Percentiles rank a stretch among this genome's conserved stretches.
Evolutionary conservation across 2,329 filamentous ascomycete genomes (phyloP).

Genomic region (Scleromitrula shiraiana): DNA sequence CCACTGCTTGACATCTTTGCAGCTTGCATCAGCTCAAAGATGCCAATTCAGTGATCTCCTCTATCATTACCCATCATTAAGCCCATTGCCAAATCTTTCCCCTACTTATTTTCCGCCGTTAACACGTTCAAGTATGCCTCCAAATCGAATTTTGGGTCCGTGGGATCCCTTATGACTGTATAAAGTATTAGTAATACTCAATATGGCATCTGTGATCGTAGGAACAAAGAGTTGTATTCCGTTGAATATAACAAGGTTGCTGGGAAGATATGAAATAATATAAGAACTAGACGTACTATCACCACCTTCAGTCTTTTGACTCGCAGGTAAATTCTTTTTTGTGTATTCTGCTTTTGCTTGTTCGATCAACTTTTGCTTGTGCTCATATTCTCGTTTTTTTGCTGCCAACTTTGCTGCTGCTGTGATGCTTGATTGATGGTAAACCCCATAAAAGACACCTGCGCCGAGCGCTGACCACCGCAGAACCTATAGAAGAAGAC

Average conservation of each 20-base stretch:
- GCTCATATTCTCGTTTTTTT: conserved; percentile 75
- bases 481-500: conserved; percentile 60
- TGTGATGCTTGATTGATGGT: conserved; percentile 78
- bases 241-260: background rate
- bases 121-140: conserved; percentile 72
- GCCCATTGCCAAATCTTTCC: conserved; percentile 11
- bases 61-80: conserved; percentile 25
- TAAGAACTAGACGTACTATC: conserved; percentile 27
- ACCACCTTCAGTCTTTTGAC: conserved; percentile 31
- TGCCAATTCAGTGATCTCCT: conserved; percentile 16
- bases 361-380: conserved; percentile 85
- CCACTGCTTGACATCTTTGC: conserved; percentile 18
- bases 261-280: background rate
- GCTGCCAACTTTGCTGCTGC: conserved; percentile 61
- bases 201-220: background rate
- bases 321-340: conserved; percentile 59
- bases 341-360: conserved; percentile 87
- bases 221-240: background rate
- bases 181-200: background rate
- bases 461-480: conserved; percentile 90
- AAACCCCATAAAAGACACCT: conserved; percentile 92
- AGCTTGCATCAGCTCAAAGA: conserved; percentile 14
- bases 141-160: conserved; percentile 86
- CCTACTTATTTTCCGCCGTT: conserved; percentile 34
- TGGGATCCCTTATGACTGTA: conserved; percentile 65